Evolutionary conservation across 1,284 basidiomycete genomes (phyloP), one percentile per base, ranked within the genome.

Genomic region (Chiua sp.): DNA sequence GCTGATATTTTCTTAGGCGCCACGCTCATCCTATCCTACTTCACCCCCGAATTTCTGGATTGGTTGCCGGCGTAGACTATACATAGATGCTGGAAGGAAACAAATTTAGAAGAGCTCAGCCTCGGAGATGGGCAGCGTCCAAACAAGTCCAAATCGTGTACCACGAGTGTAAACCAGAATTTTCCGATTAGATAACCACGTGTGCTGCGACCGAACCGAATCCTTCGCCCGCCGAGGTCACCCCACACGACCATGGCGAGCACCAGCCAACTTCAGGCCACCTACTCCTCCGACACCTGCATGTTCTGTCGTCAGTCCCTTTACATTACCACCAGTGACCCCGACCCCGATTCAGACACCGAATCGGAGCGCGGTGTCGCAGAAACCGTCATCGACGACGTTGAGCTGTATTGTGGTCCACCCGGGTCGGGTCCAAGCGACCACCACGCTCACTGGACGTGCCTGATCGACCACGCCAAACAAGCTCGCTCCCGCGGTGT

Each of bases 1-100:
- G 30, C 55, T 62, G 55, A 59, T 30, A 32, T 55, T 47, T 60
- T 49, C 55, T 2, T 63, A 93, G 92, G 94, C 13, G 94, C 94
- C 33, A 95, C 92, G 4, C 79, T 98, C 63, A 93, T 99, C 65
- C 75, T 98, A 60, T 91, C 88, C 2, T 99, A 99, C 80, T 98
- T 98, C 71, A 98, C 97, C 0, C 97, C 97, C 2, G 89, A 98
- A 47, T 96, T 98, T 77, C 80, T 98, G 60, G 91, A 96, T 59
- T 97, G 96, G 95, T 74, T 98, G 58, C 87, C 88, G 39, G 76
- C 74, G 61, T 83, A 67, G 69, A 62, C 12, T 37, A n/a, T n/a
- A n/a, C n/a, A 13, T 10, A 42, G 55, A 48, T 42, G 10, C 23
- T 16, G 10, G 10, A 32, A 32, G 30, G 35, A n/a, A n/a, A n/a